Percentiles rank a stretch among this genome's conserved stretches.
Evolutionary conservation across 1,284 basidiomycete species (phyloP).

Genomic region (Somion occarium): DNA sequence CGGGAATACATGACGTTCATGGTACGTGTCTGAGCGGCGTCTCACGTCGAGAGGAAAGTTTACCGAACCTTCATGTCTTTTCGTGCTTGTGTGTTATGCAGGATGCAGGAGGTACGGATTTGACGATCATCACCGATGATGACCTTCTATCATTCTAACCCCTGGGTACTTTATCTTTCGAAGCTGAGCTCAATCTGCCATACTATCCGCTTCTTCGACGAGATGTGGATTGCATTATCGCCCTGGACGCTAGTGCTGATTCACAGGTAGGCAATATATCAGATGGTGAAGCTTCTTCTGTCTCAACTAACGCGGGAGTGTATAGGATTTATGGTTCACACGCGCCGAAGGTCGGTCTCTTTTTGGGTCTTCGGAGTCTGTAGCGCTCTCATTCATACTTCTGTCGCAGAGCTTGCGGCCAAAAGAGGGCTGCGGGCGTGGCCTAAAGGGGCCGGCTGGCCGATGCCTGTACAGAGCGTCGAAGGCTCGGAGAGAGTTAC

Average conservation of each 20-base stretch:
- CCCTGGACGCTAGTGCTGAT: slow-evolving; percentile 37
- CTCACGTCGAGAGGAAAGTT: neutral
- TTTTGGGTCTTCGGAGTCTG: neutral
- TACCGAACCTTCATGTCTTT: neutral
- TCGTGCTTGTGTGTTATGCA: neutral
- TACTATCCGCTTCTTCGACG: slow-evolving; percentile 35
- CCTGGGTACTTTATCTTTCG: neutral
- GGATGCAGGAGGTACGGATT: slow-evolving; percentile 11
- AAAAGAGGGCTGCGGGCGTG: slow-evolving; percentile 31
- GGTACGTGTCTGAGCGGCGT: slow-evolving; percentile 16
- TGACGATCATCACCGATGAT: neutral
- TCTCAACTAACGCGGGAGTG: neutral
- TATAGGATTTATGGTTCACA: slow-evolving; percentile 36
- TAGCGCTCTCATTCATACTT: neutral
- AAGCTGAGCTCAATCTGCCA: slow-evolving; percentile 36
- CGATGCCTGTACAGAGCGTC: slow-evolving; percentile 18
- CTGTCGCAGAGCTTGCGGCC: slow-evolving; percentile 28
- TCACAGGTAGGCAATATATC: slow-evolving; percentile 26
- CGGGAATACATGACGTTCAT: slow-evolving; percentile 34
- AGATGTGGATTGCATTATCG: slow-evolving; percentile 36
- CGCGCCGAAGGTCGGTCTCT: slow-evolving; percentile 29
- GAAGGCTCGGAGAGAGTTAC: slow-evolving; percentile 9
- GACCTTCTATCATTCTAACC: neutral
- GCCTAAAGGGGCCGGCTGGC: slow-evolving; percentile 33
- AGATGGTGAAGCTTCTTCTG: slow-evolving; percentile 1